Evolutionary conservation across 805 yeast species (phyloP), one percentile per base, ranked within the genome.

Genomic region (Lipomyces lipofer): DNA sequence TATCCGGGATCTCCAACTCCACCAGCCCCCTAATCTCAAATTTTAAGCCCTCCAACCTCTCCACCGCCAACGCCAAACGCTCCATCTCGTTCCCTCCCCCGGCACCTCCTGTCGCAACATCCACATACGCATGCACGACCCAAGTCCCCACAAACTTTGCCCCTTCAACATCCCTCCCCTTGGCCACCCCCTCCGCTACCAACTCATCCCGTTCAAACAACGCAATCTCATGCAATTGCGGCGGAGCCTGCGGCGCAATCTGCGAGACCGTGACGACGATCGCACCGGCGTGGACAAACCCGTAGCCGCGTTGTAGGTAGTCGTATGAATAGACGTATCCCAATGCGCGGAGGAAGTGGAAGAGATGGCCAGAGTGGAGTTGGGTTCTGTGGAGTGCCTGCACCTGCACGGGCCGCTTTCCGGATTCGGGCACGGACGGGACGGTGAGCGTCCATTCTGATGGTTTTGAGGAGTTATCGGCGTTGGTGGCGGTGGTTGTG

Each of bases 381-480:
- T 24, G 30, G 4, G 60, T 43, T 21, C 27, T 43, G 15, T 51
- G 25, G 27, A 56, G 30, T n/a, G 46, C 22, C 45, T 56, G 60
- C 10, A 52, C 57, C 21, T 49, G 54, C 17, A 56, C 60, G 10
- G 51, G 36, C 28, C 69, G 65, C 19, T 67, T 66, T 25, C 74
- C 74, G 0, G 75, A 69, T 56, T 73, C 76, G 2, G 76, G 76
- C 40, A 71, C 65, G 49, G 71, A 73, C 17, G 59, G 54, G 27
- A 70, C 58, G 19, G 64, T 63, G 36, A 72, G 47, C 5, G 60
- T 52, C 73, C 73, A 69, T 7, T 56, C 42, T 19, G 57, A 45
- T 9, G 45, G 17, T 19, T 25, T 10, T 22, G n/a, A 43, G 6
- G 22, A 42, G 24, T 42, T 9, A 19, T 32, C 30, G n/a, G 38